Percentiles rank a stretch among this genome's conserved stretches.
Evolutionary conservation across 495 filamentous ascomycete species (phyloP).

Genomic region (Aspergillus indologenus): DNA sequence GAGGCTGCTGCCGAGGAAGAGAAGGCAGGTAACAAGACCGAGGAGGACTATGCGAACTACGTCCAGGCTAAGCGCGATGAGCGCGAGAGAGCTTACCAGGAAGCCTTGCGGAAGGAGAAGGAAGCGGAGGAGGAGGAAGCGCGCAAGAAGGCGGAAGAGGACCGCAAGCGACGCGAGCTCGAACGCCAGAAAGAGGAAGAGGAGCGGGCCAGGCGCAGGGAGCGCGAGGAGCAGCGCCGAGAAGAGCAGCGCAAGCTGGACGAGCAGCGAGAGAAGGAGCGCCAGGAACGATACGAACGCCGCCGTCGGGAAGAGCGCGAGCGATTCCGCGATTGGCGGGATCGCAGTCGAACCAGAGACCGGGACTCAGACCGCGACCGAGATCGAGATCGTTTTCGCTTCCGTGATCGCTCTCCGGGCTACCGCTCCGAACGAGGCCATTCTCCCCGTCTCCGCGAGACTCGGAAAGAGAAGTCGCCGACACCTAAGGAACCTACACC

Average conservation of each 20-base stretch:
- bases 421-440: conserved; percentile 38
- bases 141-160: conserved; percentile 59
- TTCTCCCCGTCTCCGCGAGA: conserved; percentile 38
- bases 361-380: conserved; percentile 39
- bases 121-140: conserved; percentile 66
- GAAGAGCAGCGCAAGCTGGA: conserved; percentile 50
- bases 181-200: conserved; percentile 59
- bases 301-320: conserved; percentile 44
- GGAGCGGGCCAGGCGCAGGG: conserved; percentile 47
- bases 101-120: conserved; percentile 59
- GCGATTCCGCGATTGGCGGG: conserved; percentile 36
- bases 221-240: conserved; percentile 53
- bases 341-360: conserved; percentile 29
- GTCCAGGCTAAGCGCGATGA: conserved; percentile 63
- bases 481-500: conserved; percentile 42
- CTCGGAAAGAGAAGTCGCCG: conserved; percentile 39
- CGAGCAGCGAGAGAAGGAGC: conserved; percentile 52
- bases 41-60: conserved; percentile 74
- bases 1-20: conserved; percentile 68
- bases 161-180: conserved; percentile 61
- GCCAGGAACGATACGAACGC: conserved; percentile 51
- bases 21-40: conserved; percentile 69
- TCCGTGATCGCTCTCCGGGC: conserved; percentile 37
- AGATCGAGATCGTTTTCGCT: conserved; percentile 34
- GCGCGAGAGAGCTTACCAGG: conserved; percentile 61